Conservation (phyloP, 441 rosid species). For the Theobroma grandiflorum region DNA sequence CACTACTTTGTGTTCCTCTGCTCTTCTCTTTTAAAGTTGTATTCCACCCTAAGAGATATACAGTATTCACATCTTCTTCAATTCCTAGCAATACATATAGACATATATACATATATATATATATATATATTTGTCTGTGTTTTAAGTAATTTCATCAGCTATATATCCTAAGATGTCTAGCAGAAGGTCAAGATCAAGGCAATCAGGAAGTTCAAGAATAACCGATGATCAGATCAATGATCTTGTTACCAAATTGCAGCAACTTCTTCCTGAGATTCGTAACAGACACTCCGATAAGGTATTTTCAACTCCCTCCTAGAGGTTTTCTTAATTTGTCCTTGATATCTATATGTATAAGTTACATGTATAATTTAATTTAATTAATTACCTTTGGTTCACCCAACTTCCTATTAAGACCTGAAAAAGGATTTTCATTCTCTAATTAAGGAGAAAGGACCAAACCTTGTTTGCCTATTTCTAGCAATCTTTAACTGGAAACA, state of each 20-base stretch:
- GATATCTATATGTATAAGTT: neutral
- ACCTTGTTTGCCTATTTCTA: neutral
- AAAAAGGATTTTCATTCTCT: neutral
- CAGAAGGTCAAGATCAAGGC: conserved; percentile 78
- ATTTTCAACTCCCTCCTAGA: neutral
- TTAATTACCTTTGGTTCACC: neutral
- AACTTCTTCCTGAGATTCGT: conserved; percentile 80
- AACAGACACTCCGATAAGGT: conserved; percentile 59
- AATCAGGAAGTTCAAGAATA: conserved; percentile 71
- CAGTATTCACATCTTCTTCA: neutral
- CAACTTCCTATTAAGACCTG: neutral
- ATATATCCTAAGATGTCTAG: conserved; percentile 59
- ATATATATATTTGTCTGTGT: too few relatives aligned
- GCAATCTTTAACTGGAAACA: too few relatives aligned
- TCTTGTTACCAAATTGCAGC: conserved; percentile 84
- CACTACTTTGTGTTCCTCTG: neutral
- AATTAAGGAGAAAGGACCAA: too few relatives aligned
- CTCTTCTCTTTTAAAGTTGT: neutral
- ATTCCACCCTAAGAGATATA: neutral
- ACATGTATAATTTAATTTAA: neutral
- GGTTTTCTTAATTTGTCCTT: neutral
- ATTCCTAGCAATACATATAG: neutral
- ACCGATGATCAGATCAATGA: conserved; percentile 88
- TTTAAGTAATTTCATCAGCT: neutral
- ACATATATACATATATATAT: too few relatives aligned